A percentile compares a stretch with the other conserved stretches of the same genome.
phyloP scores from a whole-genome alignment of 176 grass and related monocot species.

The Rhynchospora breviuscula region DNA sequence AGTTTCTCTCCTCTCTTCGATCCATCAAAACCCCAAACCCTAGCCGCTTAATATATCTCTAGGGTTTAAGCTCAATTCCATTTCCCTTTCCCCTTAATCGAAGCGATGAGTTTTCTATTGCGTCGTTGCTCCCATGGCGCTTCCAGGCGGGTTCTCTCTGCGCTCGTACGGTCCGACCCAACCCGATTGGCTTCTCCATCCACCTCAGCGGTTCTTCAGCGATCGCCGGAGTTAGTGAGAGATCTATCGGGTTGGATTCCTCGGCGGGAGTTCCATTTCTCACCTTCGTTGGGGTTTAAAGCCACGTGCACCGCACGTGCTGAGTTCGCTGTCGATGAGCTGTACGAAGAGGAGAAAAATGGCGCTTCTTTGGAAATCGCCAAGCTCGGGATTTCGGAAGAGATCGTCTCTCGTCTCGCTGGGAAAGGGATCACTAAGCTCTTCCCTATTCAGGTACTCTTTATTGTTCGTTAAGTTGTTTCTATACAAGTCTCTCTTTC shows the following conservation, averaged over 20 bases:
- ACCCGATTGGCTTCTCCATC: slow-evolving; percentile 27
- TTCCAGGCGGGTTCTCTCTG: slow-evolving; percentile 39
- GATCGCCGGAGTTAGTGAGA: neutral
- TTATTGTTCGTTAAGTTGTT: neutral
- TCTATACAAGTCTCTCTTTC: neutral
- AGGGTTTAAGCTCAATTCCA: slow-evolving; percentile 24
- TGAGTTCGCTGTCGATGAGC: slow-evolving; percentile 43
- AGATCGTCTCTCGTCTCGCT: slow-evolving; percentile 65
- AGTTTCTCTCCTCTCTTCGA: neutral
- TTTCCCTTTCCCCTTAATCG: neutral
- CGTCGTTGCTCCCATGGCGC: slow-evolving; percentile 39
- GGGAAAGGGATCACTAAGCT: slow-evolving; percentile 68
- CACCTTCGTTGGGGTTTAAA: slow-evolving; percentile 37
- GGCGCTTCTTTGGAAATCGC: slow-evolving; percentile 44
- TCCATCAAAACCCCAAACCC: slow-evolving; percentile 17
- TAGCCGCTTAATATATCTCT: neutral
- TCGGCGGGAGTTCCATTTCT: slow-evolving; percentile 46
- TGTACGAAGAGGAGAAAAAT: slow-evolving; percentile 35
- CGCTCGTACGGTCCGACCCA: slow-evolving; percentile 18
- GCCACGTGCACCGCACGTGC: slow-evolving; percentile 15
- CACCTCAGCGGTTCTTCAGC: neutral
- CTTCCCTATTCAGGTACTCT: slow-evolving; percentile 83
- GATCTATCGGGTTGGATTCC: neutral
- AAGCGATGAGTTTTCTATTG: slow-evolving; percentile 55
- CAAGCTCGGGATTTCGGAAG: slow-evolving; percentile 64